Evolutionary conservation across 805 yeast genomes (phyloP).

Genomic region (Kuraishia piskuri): DNA sequence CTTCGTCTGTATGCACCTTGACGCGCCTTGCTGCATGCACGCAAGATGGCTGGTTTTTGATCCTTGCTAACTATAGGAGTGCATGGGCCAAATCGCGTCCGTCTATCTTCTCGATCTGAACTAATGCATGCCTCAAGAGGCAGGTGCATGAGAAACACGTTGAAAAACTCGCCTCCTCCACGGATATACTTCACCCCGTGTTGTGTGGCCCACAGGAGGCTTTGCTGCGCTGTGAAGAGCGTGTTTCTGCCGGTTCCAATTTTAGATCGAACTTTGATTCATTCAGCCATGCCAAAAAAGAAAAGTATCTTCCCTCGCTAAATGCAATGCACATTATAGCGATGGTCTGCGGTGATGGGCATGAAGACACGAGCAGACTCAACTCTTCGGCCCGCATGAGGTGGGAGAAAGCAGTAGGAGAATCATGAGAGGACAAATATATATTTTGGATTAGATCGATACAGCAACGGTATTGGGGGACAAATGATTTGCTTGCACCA

Average conservation of each 20-base stretch:
- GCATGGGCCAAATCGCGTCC: neutral
- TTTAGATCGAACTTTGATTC: neutral
- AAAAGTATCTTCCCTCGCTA: neutral
- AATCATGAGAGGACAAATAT: neutral
- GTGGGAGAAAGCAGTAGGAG: neutral
- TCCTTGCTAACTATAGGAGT: neutral
- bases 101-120: neutral
- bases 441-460: neutral
- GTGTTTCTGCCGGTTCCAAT: neutral
- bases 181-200: neutral
- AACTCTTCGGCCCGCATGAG: neutral
- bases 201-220: neutral
- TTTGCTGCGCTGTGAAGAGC: neutral
- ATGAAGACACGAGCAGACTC: neutral
- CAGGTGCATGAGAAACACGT: neutral
- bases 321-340: neutral
- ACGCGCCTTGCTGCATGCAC: neutral
- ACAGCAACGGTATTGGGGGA: too few relatives aligned
- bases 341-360: neutral
- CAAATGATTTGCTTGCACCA: too few relatives aligned
- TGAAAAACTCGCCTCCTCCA: neutral
- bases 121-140: neutral
- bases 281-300: neutral
- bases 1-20: neutral
- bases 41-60: neutral